Conservation (phyloP, 371 early-diverging fungal genomes). For the Circinella umbellata region DNA sequence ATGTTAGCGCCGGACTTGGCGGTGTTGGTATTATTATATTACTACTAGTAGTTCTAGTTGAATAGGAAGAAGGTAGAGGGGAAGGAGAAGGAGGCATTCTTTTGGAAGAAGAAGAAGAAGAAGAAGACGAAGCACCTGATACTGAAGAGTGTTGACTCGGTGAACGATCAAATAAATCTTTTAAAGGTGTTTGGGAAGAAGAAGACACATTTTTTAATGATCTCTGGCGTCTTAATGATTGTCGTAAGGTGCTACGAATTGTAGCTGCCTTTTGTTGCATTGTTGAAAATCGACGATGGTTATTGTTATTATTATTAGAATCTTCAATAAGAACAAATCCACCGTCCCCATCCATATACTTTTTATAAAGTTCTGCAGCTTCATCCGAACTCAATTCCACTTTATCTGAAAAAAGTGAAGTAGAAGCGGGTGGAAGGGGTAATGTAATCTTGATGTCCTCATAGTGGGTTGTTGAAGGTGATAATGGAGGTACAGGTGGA, state of each 20-base stretch:
- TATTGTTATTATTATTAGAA: neutral
- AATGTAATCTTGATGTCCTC: slow-evolving; percentile 21
- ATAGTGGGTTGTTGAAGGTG: slow-evolving; percentile 10
- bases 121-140: neutral
- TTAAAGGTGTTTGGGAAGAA: neutral
- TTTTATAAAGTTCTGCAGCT: slow-evolving; percentile 31
- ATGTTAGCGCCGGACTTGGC: neutral
- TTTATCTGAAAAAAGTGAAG: slow-evolving; percentile 49
- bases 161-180: slow-evolving; percentile 19
- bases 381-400: slow-evolving; percentile 44
- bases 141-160: slow-evolving; percentile 6
- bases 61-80: no score
- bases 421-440: slow-evolving; percentile 33
- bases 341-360: slow-evolving; percentile 30
- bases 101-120: neutral
- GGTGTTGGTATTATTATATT: no score
- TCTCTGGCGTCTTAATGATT: slow-evolving; percentile 39
- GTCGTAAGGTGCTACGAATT: slow-evolving; percentile 30
- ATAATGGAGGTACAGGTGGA: neutral
- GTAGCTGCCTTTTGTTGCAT: slow-evolving; percentile 35
- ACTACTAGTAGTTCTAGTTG: no score
- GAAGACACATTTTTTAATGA: slow-evolving; percentile 19
- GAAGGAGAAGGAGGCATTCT: neutral
- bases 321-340: slow-evolving; percentile 20
- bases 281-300: neutral